phyloP scores from a whole-genome alignment of 1,284 basidiomycete genomes.

The Ceratobasidium sp. region DNA sequence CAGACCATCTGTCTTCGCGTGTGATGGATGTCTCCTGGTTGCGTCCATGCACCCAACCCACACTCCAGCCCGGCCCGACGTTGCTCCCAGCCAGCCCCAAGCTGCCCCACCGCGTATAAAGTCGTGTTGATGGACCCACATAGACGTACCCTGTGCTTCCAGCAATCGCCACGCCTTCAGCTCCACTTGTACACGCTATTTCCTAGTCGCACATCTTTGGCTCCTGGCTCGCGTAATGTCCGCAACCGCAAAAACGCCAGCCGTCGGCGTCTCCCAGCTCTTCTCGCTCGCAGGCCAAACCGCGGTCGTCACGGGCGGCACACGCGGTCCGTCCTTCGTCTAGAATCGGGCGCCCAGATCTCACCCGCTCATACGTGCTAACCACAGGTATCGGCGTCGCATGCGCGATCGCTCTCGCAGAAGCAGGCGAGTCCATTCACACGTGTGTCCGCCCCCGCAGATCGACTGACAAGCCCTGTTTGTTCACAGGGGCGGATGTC shows the following conservation, averaged over 20 bases:
- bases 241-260: constrained; percentile 43
- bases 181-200: constrained; percentile 16
- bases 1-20: not conserved
- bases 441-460: constrained; percentile 55
- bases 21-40: not conserved
- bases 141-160: constrained; percentile 17
- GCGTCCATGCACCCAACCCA: not conserved
- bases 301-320: constrained; percentile 54
- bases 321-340: constrained; percentile 36
- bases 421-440: constrained; percentile 58
- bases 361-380: constrained; percentile 42
- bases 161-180: constrained; percentile 7
- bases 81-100: constrained; percentile 1
- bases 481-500: constrained; percentile 72
- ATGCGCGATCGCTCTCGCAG: constrained; percentile 75
- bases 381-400: constrained; percentile 75
- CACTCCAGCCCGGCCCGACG: not conserved
- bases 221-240: constrained; percentile 24
- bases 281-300: constrained; percentile 60
- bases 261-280: constrained; percentile 49
- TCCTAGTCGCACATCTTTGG: constrained; percentile 10
- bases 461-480: constrained; percentile 22
- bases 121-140: not conserved
- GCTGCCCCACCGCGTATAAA: constrained; percentile 36
- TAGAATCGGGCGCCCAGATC: constrained; percentile 26